A percentile compares a stretch with the other conserved stretches of the same genome.
These are phyloP conservation scores for Mollisiaceae sp. DNA, from an alignment of 2,329 filamentous ascomycete species.

Conservation along the genomic window DNA sequence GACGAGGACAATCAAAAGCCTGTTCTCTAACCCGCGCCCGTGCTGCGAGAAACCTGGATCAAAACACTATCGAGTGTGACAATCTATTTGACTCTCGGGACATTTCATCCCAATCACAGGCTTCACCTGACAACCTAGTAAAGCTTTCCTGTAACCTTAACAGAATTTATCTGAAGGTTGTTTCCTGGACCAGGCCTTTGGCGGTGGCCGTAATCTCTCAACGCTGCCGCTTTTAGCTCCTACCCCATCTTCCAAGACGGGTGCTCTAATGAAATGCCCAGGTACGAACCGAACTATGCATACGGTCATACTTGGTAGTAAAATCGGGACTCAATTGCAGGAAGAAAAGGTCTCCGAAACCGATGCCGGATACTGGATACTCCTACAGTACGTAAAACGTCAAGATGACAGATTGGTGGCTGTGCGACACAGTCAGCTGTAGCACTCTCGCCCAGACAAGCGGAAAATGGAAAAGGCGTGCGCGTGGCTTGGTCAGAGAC, in stretches of 20 bases:
- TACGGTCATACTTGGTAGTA: not conserved
- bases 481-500: constrained; percentile 32
- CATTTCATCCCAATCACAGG: not conserved
- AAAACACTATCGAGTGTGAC: not conserved
- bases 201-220: not conserved
- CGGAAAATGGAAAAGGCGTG: constrained; percentile 9
- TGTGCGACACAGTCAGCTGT: constrained; percentile 11
- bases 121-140: not conserved
- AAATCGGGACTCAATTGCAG: constrained; percentile 2
- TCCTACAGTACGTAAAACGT: not conserved
- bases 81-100: constrained; percentile 6
- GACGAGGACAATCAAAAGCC: constrained; percentile 10
- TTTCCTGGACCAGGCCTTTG: too few species aligned
- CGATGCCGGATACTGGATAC: not conserved
- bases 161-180: not conserved
- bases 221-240: not conserved
- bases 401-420: constrained; percentile 16
- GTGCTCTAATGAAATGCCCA: not conserved
- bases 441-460: not conserved
- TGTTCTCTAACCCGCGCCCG: constrained; percentile 9
- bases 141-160: constrained; percentile 4
- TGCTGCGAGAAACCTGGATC: constrained; percentile 5
- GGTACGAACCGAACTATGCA: not conserved
- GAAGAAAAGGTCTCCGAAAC: not conserved
- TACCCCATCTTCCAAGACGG: not conserved